Conservation (phyloP, 192 early-diverging fungal species). For the Coemansia sp. region DNA sequence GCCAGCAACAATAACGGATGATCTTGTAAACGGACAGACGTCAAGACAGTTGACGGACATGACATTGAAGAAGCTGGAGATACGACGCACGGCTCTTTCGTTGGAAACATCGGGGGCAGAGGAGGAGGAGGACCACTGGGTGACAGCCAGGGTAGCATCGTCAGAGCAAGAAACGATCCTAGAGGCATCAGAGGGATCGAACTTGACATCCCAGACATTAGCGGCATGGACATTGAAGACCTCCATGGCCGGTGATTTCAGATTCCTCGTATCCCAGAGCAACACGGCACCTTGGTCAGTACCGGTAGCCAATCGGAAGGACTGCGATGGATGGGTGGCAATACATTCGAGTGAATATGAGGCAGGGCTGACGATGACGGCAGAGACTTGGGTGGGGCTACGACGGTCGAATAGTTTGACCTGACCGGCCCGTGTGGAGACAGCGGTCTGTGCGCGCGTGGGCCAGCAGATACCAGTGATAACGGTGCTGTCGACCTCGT, state of each 20-base stretch:
- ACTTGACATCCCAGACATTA: conserved; percentile 46
- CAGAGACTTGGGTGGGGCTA: conserved; percentile 13
- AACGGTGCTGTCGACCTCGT: conserved; percentile 43
- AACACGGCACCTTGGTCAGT: conserved; percentile 35
- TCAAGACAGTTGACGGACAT: conserved; percentile 52
- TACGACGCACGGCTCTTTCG: conserved; percentile 11
- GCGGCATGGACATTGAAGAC: conserved; percentile 39
- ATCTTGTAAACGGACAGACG: conserved; percentile 37
- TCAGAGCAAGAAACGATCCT: conserved; percentile 54
- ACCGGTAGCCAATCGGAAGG: conserved; percentile 49
- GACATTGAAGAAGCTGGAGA: conserved; percentile 48
- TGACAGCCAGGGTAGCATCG: conserved; percentile 46
- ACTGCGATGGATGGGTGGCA: conserved; percentile 51
- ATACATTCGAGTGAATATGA: conserved; percentile 40
- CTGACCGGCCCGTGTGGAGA: conserved; percentile 47
- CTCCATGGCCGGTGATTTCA: conserved; percentile 29
- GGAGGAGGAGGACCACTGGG: conserved; percentile 30
- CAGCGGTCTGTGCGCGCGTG: conserved; percentile 36
- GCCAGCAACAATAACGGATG: conserved; percentile 46
- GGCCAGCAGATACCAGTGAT: conserved; percentile 53
- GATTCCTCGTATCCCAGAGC: conserved; percentile 51
- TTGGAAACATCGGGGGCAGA: background rate
- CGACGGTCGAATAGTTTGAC: conserved; percentile 54
- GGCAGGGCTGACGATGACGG: conserved; percentile 20
- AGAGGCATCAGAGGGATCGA: conserved; percentile 34